Evolutionary conservation across 2,329 filamentous ascomycete genomes (phyloP), one percentile per base, ranked within the genome.

Genomic region (Ceratocystis albifundus): DNA sequence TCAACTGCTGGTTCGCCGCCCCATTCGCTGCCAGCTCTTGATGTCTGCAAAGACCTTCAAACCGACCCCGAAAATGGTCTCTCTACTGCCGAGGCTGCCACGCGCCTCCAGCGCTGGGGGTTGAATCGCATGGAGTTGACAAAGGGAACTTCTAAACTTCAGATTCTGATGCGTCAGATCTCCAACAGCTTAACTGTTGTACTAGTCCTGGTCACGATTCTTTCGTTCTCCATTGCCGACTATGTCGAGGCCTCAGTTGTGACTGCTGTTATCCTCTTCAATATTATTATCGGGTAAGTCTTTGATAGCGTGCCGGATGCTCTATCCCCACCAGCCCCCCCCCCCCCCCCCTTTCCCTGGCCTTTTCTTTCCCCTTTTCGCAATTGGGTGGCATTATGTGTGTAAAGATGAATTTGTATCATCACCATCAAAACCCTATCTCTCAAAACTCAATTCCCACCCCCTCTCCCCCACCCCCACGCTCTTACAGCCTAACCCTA

Each of bases 131-230:
- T 90, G 78, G 83, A 87, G 76, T 83, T 84, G 76, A 83, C 85
- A 79, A 84, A 86, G 77, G 84, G 85, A 75, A 77, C 87, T 77
- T 89, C 87, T 75, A 72, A 87, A 76, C 88, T 86, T 84, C 83
- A 87, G 77, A 88, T 90, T 77, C 81, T 90, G 77, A 76, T 90
- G 76, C 87, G 86, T 73, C 87, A 90, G 78, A 82, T 89, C 71
- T 88, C 87, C 70, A 90, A 90, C 77, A 88, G 86, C 77, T 78
- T 90, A 76, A 90, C 87, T 70, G 80, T 88, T 73, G 85, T 89
- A 69, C 84, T 91, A 71, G 79, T 90, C 70, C 84, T 89, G 72
- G 88, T 88, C 72, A 89, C 89, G 84, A 85, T 84, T 68, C 77
- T 84, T 68, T 85, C 83, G 62, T 88, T 86, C 76, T 83, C 80